Evolutionary conservation across 2,329 filamentous ascomycete genomes (phyloP).

Genomic region (Neoarthrinium moseri): DNA sequence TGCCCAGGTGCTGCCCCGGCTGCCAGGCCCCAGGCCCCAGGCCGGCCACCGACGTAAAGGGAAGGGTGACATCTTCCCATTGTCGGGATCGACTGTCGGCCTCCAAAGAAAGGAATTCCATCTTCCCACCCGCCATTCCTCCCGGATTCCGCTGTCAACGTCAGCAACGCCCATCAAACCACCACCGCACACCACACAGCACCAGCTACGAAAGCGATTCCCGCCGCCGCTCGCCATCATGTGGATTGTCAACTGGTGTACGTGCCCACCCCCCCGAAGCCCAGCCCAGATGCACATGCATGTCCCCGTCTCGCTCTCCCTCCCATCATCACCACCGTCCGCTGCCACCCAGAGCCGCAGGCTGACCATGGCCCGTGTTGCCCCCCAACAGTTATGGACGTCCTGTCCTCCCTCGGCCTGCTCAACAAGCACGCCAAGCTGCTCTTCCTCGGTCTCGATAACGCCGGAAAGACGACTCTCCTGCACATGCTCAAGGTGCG

Average conservation of each 20-base stretch:
- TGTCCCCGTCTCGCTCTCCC: slow-evolving; percentile 1
- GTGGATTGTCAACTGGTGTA: slow-evolving; percentile 98
- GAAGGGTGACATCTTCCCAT: slow-evolving; percentile 5
- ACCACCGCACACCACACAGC: not conserved
- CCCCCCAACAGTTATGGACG: slow-evolving; percentile 70
- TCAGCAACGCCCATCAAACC: not conserved
- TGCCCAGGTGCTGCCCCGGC: no score
- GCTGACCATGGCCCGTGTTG: slow-evolving; percentile 19
- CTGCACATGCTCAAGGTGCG: slow-evolving; percentile 93
- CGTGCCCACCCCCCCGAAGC: slow-evolving; percentile 30
- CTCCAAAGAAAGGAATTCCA: not conserved
- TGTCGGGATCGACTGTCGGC: slow-evolving; percentile 4
- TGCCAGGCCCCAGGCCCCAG: no score
- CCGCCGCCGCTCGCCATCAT: slow-evolving; percentile 48
- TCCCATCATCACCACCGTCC: not conserved
- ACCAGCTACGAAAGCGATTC: slow-evolving; percentile 11
- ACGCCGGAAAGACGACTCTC: slow-evolving; percentile 91
- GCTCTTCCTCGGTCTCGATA: slow-evolving; percentile 88
- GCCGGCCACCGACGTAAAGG: no score
- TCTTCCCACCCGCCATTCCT: not conserved
- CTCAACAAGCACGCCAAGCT: slow-evolving; percentile 97
- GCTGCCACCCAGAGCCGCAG: slow-evolving; percentile 6
- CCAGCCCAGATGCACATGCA: not conserved
- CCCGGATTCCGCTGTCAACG: no score
- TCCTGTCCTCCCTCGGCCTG: slow-evolving; percentile 82